phyloP scores from a whole-genome alignment of 2,329 filamentous ascomycete species.

The Penicillium sp. region DNA sequence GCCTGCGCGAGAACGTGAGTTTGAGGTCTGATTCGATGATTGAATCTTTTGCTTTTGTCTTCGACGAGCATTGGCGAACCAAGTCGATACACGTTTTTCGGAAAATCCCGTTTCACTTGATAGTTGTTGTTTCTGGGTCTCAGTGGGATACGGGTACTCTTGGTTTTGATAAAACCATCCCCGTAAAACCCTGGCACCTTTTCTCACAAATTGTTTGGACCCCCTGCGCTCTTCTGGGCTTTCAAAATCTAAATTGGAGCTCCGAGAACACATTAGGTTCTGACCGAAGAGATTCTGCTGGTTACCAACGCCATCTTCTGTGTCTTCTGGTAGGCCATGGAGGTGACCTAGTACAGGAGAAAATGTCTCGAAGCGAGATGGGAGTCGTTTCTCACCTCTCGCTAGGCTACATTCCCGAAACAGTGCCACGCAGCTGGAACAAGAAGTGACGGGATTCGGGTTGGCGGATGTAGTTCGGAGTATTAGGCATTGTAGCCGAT shows the following conservation, averaged over 20 bases:
- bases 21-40: slow-evolving; percentile 16
- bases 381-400: slow-evolving; percentile 49
- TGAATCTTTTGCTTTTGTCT: slow-evolving; percentile 47
- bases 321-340: slow-evolving; percentile 53
- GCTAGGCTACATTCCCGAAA: slow-evolving; percentile 57
- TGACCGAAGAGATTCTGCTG: neutral
- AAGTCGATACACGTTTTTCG: slow-evolving; percentile 52
- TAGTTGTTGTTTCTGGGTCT: slow-evolving; percentile 50
- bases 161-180: slow-evolving; percentile 54
- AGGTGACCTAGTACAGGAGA: slow-evolving; percentile 55
- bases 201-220: slow-evolving; percentile 49
- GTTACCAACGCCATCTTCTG: slow-evolving; percentile 22
- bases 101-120: slow-evolving; percentile 52
- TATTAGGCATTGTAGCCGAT: slow-evolving; percentile 55
- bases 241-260: neutral
- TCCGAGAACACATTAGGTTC: neutral
- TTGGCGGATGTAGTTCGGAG: slow-evolving; percentile 53
- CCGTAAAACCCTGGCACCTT: slow-evolving; percentile 50
- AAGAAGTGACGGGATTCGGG: slow-evolving; percentile 54
- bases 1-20: slow-evolving; percentile 40
- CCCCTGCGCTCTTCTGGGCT: slow-evolving; percentile 21
- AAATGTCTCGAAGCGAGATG: slow-evolving; percentile 53
- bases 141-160: slow-evolving; percentile 54
- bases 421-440: slow-evolving; percentile 57
- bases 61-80: slow-evolving; percentile 58